Evolutionary conservation across 345 rosid genomes (phyloP), one percentile per base, ranked within the genome.

Genomic region (Boechera divaricarpa): DNA sequence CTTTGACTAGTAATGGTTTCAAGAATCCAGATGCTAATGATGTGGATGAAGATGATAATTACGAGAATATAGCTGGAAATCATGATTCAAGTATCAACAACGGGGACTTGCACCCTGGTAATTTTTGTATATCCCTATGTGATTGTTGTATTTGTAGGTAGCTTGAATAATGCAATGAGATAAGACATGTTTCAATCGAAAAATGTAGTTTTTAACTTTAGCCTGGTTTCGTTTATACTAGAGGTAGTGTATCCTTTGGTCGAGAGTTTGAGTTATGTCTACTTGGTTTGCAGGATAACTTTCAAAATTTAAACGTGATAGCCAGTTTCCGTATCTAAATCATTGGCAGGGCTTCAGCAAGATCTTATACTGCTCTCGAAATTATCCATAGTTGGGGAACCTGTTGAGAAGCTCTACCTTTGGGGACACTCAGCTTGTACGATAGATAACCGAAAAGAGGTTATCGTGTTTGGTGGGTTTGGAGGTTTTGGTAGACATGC

Each of bases 401-500:
- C 93, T 33, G 70, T 78, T 47, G 98, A 88, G 82, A 94, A 87
- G 88, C 87, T 92, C 24, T 89, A 87, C 79, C 87, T 88, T 49
- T 94, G 98, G 97, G 97, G 97, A 42, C 98, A 90, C 67, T 84
- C 98, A 24, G 77, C 93, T 77, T 90, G 93, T 77, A 31, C 78
- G 0, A 59, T 87, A 54, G 86, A 74, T 71, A 76, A 69, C 44
- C 38, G 1, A 10, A 71, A 75, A 64, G 69, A 80, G 51, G 56
- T 94, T 83, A 76, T 90, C 10, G 77, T 90, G 31, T 90, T 92
- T 87, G 96, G 97, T 81, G 97, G 98, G 31, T 94, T 94, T 85
- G 97, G 98, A 47, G 97, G 98, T 5, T 67, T 83, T 41, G 98
- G 98, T 72, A 89, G 93, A 76, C 97, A 94, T 86, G 88, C 92